phyloP scores from a whole-genome alignment of 495 filamentous ascomycete genomes.

The Penicillium macrosclerotiorum region DNA sequence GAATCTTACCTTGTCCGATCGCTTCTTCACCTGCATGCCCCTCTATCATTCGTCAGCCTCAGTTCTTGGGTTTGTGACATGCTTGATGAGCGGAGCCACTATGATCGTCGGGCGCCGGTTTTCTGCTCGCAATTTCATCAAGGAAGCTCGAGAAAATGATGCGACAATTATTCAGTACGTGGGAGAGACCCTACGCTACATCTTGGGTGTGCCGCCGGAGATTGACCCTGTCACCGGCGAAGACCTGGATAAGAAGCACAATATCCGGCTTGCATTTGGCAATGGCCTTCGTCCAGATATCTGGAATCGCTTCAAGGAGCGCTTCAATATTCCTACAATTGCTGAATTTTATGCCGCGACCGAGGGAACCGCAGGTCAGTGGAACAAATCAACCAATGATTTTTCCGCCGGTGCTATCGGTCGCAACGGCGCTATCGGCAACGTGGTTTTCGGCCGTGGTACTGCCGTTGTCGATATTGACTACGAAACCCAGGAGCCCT shows the following conservation, averaged over 20 bases:
- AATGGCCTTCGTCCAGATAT: constrained; percentile 93
- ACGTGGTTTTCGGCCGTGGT: constrained; percentile 47
- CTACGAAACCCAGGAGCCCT: constrained; percentile 65
- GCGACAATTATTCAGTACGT: constrained; percentile 93
- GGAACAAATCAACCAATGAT: constrained; percentile 74
- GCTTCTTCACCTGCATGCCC: constrained; percentile 92
- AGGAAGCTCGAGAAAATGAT: constrained; percentile 66
- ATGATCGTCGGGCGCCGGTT: constrained; percentile 78
- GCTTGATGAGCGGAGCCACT: constrained; percentile 60
- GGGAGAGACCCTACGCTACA: constrained; percentile 90
- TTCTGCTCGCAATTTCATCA: constrained; percentile 78
- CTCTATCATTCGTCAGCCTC: constrained; percentile 87
- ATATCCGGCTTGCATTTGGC: constrained; percentile 77
- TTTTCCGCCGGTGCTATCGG: constrained; percentile 81
- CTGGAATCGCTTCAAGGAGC: constrained; percentile 83
- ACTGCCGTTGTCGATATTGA: constrained; percentile 71
- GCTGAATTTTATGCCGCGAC: constrained; percentile 91
- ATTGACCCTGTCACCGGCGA: constrained; percentile 63
- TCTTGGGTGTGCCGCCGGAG: constrained; percentile 68
- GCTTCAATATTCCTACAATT: constrained; percentile 78
- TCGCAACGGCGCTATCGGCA: constrained; percentile 63
- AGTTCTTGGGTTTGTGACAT: constrained; percentile 63
- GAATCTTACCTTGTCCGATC: constrained; percentile 55
- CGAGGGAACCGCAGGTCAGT: constrained; percentile 69
- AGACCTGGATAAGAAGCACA: constrained; percentile 74